A percentile compares a stretch with the other conserved stretches of the same genome.
phyloP scores from a whole-genome alignment of 257 asterid species.

The Misopates orontium region DNA sequence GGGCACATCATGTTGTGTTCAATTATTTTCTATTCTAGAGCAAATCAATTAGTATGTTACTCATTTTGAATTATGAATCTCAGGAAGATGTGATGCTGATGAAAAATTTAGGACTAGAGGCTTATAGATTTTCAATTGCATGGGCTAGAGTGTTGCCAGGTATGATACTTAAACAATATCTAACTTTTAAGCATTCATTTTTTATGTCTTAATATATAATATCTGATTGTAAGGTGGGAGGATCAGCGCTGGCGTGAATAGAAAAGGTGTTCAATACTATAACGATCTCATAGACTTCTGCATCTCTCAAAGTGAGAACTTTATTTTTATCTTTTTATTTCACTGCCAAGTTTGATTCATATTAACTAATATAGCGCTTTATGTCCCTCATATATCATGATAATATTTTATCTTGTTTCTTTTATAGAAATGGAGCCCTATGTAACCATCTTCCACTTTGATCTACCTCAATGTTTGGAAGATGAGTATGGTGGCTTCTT shows the following conservation, averaged over 20 bases:
- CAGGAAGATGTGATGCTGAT: slow-evolving; percentile 1
- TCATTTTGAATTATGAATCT: too few species aligned
- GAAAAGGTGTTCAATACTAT: neutral
- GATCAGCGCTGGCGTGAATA: neutral
- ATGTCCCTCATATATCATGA: neutral
- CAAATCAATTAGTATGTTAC: too few species aligned
- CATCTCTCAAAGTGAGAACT: neutral
- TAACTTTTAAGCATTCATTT: too few species aligned
- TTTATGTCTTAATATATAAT: too few species aligned
- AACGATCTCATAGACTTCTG: neutral
- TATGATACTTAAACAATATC: neutral
- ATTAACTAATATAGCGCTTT: too few species aligned
- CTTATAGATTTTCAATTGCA: neutral
- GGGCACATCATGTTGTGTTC: too few species aligned
- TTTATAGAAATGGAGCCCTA: too few species aligned
- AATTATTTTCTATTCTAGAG: too few species aligned
- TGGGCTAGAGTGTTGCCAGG: neutral
- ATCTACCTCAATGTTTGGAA: too few species aligned
- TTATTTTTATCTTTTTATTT: too few species aligned
- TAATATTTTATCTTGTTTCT: neutral
- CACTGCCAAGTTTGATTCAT: too few species aligned
- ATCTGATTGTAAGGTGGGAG: neutral
- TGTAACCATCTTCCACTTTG: too few species aligned
- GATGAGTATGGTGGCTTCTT: neutral
- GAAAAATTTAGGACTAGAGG: neutral